These are phyloP conservation scores for Adansonia digitata DNA, from an alignment of 345 rosid genomes.

Conservation along the genomic window DNA sequence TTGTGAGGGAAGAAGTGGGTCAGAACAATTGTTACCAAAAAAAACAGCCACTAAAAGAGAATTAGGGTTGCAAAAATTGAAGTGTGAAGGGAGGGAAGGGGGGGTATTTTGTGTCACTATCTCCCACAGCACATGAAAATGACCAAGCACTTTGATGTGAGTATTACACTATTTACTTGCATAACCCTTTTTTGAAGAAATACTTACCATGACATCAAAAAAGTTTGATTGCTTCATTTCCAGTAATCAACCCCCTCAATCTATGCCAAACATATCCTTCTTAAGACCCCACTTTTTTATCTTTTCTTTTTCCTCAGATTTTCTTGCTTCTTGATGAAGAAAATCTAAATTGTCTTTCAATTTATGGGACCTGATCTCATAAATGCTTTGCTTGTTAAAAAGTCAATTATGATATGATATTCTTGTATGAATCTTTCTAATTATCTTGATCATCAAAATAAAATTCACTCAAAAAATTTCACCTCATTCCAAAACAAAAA, in stretches of 20 bases:
- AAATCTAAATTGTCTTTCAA: neutral
- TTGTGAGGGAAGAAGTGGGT: neutral
- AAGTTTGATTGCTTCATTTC: neutral
- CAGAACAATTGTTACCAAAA: too few relatives aligned
- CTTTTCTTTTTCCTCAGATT: too few relatives aligned
- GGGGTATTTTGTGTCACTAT: conserved; percentile 4
- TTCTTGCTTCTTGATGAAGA: neutral
- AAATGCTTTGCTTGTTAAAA: neutral
- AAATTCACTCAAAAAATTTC: neutral
- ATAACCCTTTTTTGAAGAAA: conserved; percentile 1
- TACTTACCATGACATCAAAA: neutral
- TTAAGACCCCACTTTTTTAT: neutral
- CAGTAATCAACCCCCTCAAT: neutral
- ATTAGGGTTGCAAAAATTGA: neutral
- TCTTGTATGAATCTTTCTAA: too few relatives aligned
- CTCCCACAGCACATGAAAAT: conserved; percentile 14
- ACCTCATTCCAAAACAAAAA: neutral
- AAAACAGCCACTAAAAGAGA: too few relatives aligned
- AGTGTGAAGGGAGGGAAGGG: too few relatives aligned
- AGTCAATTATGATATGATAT: too few relatives aligned
- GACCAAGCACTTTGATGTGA: conserved; percentile 9
- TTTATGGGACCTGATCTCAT: neutral
- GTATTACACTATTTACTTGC: conserved; percentile 5
- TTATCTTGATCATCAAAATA: neutral
- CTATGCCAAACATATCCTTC: neutral